These are phyloP conservation scores for Fonsecaea monophora DNA, from an alignment of 2,329 filamentous ascomycete genomes.

Conservation along the genomic window DNA sequence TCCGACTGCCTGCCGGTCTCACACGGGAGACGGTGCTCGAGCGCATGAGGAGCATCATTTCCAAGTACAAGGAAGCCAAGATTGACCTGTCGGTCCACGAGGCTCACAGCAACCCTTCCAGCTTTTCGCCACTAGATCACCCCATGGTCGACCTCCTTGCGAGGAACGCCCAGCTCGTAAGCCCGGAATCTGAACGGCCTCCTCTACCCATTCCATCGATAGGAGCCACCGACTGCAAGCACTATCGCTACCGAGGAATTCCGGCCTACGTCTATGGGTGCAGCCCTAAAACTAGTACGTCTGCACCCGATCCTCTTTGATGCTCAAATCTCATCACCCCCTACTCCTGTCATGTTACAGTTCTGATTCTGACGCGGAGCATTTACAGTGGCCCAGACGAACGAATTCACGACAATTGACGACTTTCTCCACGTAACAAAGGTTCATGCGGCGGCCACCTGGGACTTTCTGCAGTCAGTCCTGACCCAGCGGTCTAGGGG, in stretches of 20 bases:
- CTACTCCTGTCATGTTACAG: too few species aligned
- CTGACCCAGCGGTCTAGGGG: too few species aligned
- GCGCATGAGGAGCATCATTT: conserved; percentile 41
- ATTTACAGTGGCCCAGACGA: not conserved
- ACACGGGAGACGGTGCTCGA: conserved; percentile 42
- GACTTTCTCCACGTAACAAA: conserved; percentile 25
- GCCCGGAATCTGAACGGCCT: conserved; percentile 33
- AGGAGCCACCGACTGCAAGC: conserved; percentile 53
- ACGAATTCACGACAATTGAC: conserved; percentile 19
- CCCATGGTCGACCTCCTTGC: conserved; percentile 44
- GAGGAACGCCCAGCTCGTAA: too few species aligned
- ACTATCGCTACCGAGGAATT: conserved; percentile 48
- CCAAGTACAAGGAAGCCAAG: conserved; percentile 42
- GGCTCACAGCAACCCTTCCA: conserved; percentile 47
- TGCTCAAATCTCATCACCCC: too few species aligned
- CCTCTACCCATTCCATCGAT: conserved; percentile 48
- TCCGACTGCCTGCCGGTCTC: conserved; percentile 51
- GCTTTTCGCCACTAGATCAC: conserved; percentile 45
- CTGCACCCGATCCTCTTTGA: not conserved
- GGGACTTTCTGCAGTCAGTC: conserved; percentile 9
- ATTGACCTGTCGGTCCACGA: conserved; percentile 44
- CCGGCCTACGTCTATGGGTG: conserved; percentile 50
- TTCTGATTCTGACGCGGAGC: too few species aligned
- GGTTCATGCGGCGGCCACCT: conserved; percentile 18
- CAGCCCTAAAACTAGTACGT: conserved; percentile 40